Evolutionary conservation across 306 rosid genomes (phyloP), one percentile per base, ranked within the genome.

Genomic region (Glycine tomentella): DNA sequence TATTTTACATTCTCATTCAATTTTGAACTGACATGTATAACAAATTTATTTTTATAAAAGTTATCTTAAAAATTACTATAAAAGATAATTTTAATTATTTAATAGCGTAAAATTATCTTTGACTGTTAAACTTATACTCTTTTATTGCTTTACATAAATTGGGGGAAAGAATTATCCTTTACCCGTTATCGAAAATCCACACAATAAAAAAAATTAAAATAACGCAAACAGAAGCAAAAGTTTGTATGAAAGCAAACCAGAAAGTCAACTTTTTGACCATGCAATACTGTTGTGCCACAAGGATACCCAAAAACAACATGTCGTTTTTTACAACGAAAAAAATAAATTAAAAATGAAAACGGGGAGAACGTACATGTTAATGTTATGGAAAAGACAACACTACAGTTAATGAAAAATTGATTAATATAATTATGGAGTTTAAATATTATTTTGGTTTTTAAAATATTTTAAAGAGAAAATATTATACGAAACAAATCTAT

Each of bases 211-310:
- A 40, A 20, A 49, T 1, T 4, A 55, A 16, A 38, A 57, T 17
- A 74, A 13, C 9, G 2, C 12, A 57, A 20, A 74, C n/a, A 9
- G 38, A 74, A 57, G 12, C 7, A 9, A 44, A 16, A 74, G 44
- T 42, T 42, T 34, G 38, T 34, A 3, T 45, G 79, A 45, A 59
- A 10, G 36, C 20, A 44, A 67, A 44, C 0, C 55, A 8, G 2
- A 12, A 68, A 68, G 73, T 68, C 55, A 13, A 67, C n/a, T 34
- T 42, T 67, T 66, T 67, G 53, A 67, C 53, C 34, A 45, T 9
- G 33, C 55, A 17, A 44, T 68, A 10, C 52, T 16, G 17, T n/a
- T n/a, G 31, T 8, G 7, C 12, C 72, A 67, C 36, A 4, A 9
- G 36, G 20, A 15, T 8, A 25, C 2, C 70, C 31, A 63, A 63